phyloP scores from a whole-genome alignment of 140 eudicot genomes.

The Erigeron philadelphicus region DNA sequence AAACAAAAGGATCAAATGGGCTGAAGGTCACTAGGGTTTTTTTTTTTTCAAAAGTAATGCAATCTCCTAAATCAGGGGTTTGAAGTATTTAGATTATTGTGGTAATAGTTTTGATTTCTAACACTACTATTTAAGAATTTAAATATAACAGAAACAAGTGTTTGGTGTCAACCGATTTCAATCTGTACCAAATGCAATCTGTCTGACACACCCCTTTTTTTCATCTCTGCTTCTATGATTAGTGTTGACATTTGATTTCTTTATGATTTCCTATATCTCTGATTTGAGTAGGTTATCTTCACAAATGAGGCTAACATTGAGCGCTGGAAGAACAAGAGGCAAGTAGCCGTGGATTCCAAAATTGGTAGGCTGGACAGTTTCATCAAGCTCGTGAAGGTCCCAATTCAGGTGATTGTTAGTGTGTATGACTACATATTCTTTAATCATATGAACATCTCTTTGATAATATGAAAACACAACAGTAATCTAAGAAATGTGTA shows the following conservation, averaged over 20 bases:
- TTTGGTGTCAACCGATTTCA: too few species aligned
- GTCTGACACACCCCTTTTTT: too few species aligned
- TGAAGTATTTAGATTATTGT: too few species aligned
- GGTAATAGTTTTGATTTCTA: too few species aligned
- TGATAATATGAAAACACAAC: neutral
- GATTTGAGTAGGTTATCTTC: constrained; percentile 60
- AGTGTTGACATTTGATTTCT: neutral
- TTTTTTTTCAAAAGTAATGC: too few species aligned
- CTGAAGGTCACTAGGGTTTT: too few species aligned
- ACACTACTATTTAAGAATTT: too few species aligned
- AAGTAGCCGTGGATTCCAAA: constrained; percentile 88
- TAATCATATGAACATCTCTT: neutral
- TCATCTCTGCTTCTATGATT: too few species aligned
- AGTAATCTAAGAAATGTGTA: neutral
- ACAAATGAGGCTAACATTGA: constrained; percentile 90
- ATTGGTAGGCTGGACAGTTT: constrained; percentile 70
- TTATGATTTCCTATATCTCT: neutral
- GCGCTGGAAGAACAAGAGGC: constrained; percentile 93
- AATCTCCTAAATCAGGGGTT: too few species aligned
- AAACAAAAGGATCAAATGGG: too few species aligned
- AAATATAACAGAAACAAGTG: too few species aligned
- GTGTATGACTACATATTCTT: neutral
- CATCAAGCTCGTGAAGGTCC: constrained; percentile 63
- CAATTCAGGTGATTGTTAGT: constrained; percentile 64
- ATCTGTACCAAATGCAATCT: too few species aligned